These are phyloP conservation scores for Claviceps sorghi DNA, from an alignment of 2,329 filamentous ascomycete species.

Conservation along the genomic window DNA sequence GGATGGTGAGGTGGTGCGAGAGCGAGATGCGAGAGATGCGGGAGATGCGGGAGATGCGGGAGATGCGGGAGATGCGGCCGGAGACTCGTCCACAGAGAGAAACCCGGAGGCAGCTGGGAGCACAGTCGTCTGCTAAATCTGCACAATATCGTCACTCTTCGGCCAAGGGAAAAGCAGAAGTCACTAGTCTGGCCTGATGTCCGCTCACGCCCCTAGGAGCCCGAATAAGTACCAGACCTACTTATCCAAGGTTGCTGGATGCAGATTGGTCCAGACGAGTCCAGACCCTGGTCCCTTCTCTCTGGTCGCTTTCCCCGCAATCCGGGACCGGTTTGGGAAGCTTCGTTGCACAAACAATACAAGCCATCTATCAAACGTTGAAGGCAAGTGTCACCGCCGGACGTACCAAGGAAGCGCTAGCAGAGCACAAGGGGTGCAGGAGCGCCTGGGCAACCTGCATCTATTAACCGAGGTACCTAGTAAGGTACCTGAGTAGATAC, in stretches of 20 bases:
- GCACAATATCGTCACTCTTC: neutral
- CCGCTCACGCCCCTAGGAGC: neutral
- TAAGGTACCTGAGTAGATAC: too few relatives aligned
- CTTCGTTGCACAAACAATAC: neutral
- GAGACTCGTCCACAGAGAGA: neutral
- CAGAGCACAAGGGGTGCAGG: neutral
- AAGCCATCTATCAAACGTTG: neutral
- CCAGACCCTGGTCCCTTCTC: neutral
- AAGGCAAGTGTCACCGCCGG: neutral
- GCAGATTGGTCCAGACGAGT: neutral
- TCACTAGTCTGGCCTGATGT: neutral
- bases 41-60: neutral
- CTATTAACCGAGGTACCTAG: too few relatives aligned
- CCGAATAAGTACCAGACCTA: neutral
- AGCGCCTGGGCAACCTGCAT: neutral
- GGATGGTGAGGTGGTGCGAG: neutral
- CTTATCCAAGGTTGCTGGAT: neutral
- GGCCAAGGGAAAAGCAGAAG: neutral
- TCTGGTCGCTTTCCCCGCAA: slow-evolving; percentile 4
- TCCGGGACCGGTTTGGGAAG: neutral
- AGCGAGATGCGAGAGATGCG: neutral
- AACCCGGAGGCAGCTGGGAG: neutral
- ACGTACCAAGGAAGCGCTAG: neutral
- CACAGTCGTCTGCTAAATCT: neutral
- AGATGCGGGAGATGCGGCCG: neutral